phyloP scores from a whole-genome alignment of 2,329 filamentous ascomycete genomes.

The Penicillium occitanis region DNA sequence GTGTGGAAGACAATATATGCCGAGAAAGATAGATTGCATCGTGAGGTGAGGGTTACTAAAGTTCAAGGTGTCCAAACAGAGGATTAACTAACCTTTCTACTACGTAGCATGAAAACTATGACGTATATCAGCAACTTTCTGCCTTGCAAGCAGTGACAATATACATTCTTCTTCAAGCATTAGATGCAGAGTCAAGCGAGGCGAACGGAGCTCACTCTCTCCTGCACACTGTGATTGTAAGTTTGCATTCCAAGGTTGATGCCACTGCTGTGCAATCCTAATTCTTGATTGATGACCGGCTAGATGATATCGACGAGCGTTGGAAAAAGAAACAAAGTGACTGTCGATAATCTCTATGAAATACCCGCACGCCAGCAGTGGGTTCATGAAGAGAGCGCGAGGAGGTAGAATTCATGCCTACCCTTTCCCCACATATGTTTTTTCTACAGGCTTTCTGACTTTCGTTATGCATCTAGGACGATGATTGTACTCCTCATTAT shows the following conservation, averaged over 20 bases:
- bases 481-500: slow-evolving; percentile 16
- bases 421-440: neutral
- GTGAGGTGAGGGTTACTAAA: slow-evolving; percentile 7
- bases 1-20: slow-evolving; percentile 20
- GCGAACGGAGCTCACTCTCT: slow-evolving; percentile 12
- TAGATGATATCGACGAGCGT: slow-evolving; percentile 11
- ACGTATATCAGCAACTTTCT: slow-evolving; percentile 13
- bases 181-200: slow-evolving; percentile 14
- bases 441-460: neutral
- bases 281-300: neutral
- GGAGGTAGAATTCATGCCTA: slow-evolving; percentile 7
- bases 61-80: too few species aligned
- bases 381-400: slow-evolving; percentile 18
- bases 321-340: neutral
- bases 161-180: slow-evolving; percentile 16
- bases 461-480: slow-evolving; percentile 4
- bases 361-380: slow-evolving; percentile 11
- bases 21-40: slow-evolving; percentile 14
- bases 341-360: neutral
- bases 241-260: neutral
- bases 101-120: slow-evolving; percentile 14
- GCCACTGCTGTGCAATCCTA: neutral
- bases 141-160: slow-evolving; percentile 18
- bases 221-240: slow-evolving; percentile 11
- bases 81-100: neutral